These are phyloP conservation scores for Mucor circinelloides DNA, from an alignment of 371 early-diverging fungal species.

Conservation along the genomic window DNA sequence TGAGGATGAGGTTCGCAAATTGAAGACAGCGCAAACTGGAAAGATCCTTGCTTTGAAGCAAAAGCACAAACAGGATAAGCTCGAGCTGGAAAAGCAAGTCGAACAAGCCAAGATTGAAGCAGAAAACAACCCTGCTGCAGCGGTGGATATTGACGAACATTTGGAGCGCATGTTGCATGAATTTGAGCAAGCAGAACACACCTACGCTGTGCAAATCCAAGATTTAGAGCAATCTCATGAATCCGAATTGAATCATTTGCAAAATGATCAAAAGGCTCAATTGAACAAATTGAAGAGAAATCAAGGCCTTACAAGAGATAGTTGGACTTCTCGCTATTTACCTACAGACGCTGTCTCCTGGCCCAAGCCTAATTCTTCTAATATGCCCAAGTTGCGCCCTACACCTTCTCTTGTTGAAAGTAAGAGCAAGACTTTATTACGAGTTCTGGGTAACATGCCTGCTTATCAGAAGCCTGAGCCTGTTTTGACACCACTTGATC, in stretches of 20 bases:
- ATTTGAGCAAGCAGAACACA: conserved; percentile 57
- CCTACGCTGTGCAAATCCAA: conserved; percentile 39
- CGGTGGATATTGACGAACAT: conserved; percentile 69
- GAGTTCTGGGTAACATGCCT: conserved; percentile 26
- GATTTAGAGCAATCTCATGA: conserved; percentile 46
- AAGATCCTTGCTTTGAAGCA: conserved; percentile 34
- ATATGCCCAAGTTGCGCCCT: conserved; percentile 17
- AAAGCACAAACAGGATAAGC: conserved; percentile 42
- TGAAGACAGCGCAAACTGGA: conserved; percentile 31
- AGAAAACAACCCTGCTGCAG: conserved; percentile 18
- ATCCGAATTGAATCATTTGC: conserved; percentile 32
- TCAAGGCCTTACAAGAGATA: conserved; percentile 26
- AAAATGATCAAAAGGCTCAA: conserved; percentile 41
- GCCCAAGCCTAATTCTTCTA: conserved; percentile 30
- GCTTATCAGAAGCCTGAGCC: conserved; percentile 31
- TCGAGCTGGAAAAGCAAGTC: conserved; percentile 30
- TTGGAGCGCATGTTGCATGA: conserved; percentile 80
- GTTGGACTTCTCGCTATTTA: conserved; percentile 37
- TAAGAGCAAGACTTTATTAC: conserved; percentile 30
- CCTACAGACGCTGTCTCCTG: conserved; percentile 50
- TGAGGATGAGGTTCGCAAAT: conserved; percentile 27
- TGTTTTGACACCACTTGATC: conserved; percentile 42
- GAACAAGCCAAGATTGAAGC: conserved; percentile 34
- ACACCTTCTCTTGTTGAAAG: conserved; percentile 28
- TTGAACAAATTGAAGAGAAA: conserved; percentile 31